Conservation (phyloP, 2,329 filamentous ascomycete species). For the Ophiocordyceps sinensis region DNA sequence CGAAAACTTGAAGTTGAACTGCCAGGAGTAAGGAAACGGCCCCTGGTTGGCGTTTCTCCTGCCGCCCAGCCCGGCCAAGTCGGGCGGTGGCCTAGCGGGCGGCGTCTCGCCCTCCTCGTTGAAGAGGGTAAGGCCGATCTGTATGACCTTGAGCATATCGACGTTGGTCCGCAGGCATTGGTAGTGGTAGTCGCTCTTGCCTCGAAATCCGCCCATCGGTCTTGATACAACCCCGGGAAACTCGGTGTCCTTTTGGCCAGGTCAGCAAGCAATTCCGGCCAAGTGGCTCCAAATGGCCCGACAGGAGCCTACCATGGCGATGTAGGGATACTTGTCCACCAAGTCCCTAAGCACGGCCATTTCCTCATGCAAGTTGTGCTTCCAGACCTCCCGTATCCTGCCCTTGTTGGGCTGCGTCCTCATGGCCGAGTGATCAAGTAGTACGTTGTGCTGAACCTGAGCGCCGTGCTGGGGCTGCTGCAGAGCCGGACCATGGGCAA, state of each 20-base stretch:
- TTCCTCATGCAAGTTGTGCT: constrained; percentile 78
- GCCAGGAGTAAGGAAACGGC: constrained; percentile 80
- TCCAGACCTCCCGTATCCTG: constrained; percentile 93
- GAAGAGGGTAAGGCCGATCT: constrained; percentile 89
- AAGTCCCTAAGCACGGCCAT: constrained; percentile 72
- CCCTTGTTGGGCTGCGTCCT: constrained; percentile 50
- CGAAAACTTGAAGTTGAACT: constrained; percentile 98
- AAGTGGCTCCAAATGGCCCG: too few relatives aligned
- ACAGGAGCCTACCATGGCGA: constrained; percentile 64
- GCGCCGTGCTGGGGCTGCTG: constrained; percentile 43
- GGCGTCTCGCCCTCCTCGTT: constrained; percentile 80
- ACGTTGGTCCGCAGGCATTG: constrained; percentile 96
- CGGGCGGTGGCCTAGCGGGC: constrained; percentile 47
- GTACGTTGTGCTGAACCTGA: constrained; percentile 23
- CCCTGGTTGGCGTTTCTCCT: constrained; percentile 26
- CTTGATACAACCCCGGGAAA: constrained; percentile 96
- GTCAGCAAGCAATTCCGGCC: not conserved
- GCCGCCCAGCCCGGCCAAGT: constrained; percentile 21
- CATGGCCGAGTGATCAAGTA: constrained; percentile 27
- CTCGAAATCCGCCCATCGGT: constrained; percentile 86
- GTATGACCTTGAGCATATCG: constrained; percentile 93
- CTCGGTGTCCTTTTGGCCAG: constrained; percentile 63
- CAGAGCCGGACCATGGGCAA: constrained; percentile 46
- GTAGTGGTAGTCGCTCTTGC: constrained; percentile 96
- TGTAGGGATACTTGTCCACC: constrained; percentile 84